These are phyloP conservation scores for Oryza australiensis DNA, from an alignment of 176 grass and related monocot genomes.

Conservation along the genomic window DNA sequence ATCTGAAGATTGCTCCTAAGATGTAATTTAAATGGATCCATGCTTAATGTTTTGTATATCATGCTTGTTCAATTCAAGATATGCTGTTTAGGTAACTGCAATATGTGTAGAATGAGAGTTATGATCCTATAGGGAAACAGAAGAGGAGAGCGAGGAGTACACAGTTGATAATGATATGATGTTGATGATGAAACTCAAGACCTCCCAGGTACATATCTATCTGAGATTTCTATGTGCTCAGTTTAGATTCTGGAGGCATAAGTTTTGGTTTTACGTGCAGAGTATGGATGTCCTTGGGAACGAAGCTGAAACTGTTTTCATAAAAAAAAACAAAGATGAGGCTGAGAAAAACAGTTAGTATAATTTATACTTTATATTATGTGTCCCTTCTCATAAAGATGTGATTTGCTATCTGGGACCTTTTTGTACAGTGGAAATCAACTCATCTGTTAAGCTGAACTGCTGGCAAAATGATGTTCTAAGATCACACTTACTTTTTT, in stretches of 20 bases:
- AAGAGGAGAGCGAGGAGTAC: conserved; percentile 36
- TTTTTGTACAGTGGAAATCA: neutral
- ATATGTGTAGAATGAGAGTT: conserved; percentile 14
- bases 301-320: conserved; percentile 23
- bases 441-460: neutral
- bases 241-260: conserved; percentile 12
- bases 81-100: neutral
- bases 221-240: neutral
- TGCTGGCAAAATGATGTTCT: conserved; percentile 1
- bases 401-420: neutral
- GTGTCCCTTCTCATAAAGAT: neutral
- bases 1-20: conserved; percentile 19
- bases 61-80: neutral
- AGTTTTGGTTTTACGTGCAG: conserved; percentile 35
- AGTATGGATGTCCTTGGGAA: neutral
- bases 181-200: conserved; percentile 28
- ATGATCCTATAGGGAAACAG: conserved; percentile 37
- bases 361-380: neutral
- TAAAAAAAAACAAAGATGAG: conserved; percentile 8
- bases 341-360: conserved; percentile 44
- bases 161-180: conserved; percentile 43
- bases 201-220: conserved; percentile 29
- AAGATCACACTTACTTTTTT: neutral
- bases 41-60: conserved; percentile 7
- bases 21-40: conserved; percentile 3